These are phyloP conservation scores for Daldinia concentrica DNA, from an alignment of 495 filamentous ascomycete species.

Conservation along the genomic window DNA sequence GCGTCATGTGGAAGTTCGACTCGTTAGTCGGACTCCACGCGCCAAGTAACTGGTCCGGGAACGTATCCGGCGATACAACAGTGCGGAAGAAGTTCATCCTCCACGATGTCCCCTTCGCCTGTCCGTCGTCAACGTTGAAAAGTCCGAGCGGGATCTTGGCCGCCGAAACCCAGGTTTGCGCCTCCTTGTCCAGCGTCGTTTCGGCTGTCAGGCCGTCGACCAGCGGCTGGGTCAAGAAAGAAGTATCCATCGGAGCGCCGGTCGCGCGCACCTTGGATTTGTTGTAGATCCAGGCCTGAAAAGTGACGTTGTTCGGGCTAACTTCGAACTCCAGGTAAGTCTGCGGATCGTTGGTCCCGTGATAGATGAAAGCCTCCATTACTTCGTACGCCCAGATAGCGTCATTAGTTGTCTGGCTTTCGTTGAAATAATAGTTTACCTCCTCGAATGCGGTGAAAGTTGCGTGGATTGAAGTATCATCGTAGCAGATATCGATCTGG, in stretches of 20 bases:
- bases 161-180: slow-evolving; percentile 40
- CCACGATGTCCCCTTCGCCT: slow-evolving; percentile 46
- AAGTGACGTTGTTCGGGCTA: slow-evolving; percentile 50
- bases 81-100: slow-evolving; percentile 51
- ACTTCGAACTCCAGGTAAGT: slow-evolving; percentile 51
- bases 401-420: slow-evolving; percentile 45
- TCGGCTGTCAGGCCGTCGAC: slow-evolving; percentile 43
- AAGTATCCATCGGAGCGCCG: slow-evolving; percentile 40
- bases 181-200: slow-evolving; percentile 43
- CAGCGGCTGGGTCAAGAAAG: slow-evolving; percentile 35
- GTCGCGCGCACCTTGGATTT: slow-evolving; percentile 46
- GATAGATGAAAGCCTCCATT: slow-evolving; percentile 49
- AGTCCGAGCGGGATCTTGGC: slow-evolving; percentile 45
- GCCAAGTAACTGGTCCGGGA: slow-evolving; percentile 44
- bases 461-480: slow-evolving; percentile 42
- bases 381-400: slow-evolving; percentile 49
- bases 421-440: slow-evolving; percentile 49
- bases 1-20: slow-evolving; percentile 49
- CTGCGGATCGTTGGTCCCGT: slow-evolving; percentile 47
- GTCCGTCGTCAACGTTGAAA: slow-evolving; percentile 48
- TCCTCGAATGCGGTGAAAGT: slow-evolving; percentile 47
- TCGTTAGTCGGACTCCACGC: slow-evolving; percentile 46
- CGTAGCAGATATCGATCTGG: slow-evolving; percentile 48
- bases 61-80: slow-evolving; percentile 44
- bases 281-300: slow-evolving; percentile 52